Evolutionary conservation across 495 filamentous ascomycete species (phyloP).

Genomic region (Penicillium cinerascens): DNA sequence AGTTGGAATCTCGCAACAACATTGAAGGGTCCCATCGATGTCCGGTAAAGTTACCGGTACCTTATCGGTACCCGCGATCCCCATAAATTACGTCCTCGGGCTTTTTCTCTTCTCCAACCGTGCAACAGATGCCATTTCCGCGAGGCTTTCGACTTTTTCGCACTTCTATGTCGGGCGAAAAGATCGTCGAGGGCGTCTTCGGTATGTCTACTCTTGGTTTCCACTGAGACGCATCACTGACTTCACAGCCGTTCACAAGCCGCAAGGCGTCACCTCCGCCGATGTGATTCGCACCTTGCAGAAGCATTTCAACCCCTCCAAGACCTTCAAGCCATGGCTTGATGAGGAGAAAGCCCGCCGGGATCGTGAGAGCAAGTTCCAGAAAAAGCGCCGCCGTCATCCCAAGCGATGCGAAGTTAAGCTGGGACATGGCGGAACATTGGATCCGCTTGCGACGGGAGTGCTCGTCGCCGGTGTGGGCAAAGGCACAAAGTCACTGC

Average conservation of each 20-base stretch:
- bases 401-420: slow-evolving; percentile 65
- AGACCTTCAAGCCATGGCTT: slow-evolving; percentile 71
- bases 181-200: slow-evolving; percentile 71
- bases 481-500: slow-evolving; percentile 78
- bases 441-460: slow-evolving; percentile 91
- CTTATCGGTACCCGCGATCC: slow-evolving; percentile 6
- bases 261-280: slow-evolving; percentile 75
- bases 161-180: slow-evolving; percentile 54
- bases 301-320: slow-evolving; percentile 73
- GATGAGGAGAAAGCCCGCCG: slow-evolving; percentile 51
- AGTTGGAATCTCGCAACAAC: slow-evolving; percentile 13
- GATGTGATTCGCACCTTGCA: slow-evolving; percentile 85
- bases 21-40: slow-evolving; percentile 9
- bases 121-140: slow-evolving; percentile 32
- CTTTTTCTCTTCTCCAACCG: slow-evolving; percentile 3
- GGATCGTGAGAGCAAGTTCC: slow-evolving; percentile 48
- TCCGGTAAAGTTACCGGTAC: slow-evolving; percentile 20
- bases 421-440: slow-evolving; percentile 92
- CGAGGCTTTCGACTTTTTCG: slow-evolving; percentile 32
- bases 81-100: slow-evolving; percentile 15
- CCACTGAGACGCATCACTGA: neutral
- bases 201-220: slow-evolving; percentile 40
- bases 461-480: slow-evolving; percentile 87
- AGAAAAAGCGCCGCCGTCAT: slow-evolving; percentile 54
- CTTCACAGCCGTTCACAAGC: slow-evolving; percentile 82